These are phyloP conservation scores for Acer saccharum DNA, from an alignment of 345 rosid genomes.

Conservation along the genomic window DNA sequence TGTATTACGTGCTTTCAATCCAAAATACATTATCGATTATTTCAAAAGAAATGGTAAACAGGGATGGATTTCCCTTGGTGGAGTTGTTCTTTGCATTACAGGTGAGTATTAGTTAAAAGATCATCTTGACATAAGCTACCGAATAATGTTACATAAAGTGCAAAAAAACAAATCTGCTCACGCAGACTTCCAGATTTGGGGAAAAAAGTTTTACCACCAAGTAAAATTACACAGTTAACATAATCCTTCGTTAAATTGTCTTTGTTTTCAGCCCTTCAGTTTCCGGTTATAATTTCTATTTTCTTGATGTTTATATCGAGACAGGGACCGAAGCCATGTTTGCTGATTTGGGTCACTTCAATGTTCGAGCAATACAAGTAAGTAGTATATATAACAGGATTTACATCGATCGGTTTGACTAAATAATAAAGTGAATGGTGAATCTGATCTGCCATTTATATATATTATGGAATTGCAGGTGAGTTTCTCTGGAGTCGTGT, in stretches of 20 bases:
- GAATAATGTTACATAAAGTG: no score
- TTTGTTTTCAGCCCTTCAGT: background rate
- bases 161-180: no score
- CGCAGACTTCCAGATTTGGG: no score
- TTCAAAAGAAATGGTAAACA: constrained; percentile 51
- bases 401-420: no score
- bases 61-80: constrained; percentile 77
- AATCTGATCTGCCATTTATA: background rate
- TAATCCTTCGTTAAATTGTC: background rate
- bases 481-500: constrained; percentile 56
- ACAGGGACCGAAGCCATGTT: constrained; percentile 87
- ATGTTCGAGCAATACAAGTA: constrained; percentile 68
- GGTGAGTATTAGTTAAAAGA: constrained; percentile 31
- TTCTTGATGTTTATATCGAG: background rate
- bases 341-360: constrained; percentile 89
- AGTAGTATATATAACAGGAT: background rate
- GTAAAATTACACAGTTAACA: no score
- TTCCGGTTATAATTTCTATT: background rate
- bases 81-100: constrained; percentile 68
- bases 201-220: no score
- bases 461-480: constrained; percentile 40
- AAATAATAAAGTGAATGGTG: background rate
- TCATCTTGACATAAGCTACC: no score
- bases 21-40: constrained; percentile 53
- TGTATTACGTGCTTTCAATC: constrained; percentile 69